These are phyloP conservation scores for Pyricularia pennisetigena DNA, from an alignment of 2,329 filamentous ascomycete genomes.

Conservation along the genomic window DNA sequence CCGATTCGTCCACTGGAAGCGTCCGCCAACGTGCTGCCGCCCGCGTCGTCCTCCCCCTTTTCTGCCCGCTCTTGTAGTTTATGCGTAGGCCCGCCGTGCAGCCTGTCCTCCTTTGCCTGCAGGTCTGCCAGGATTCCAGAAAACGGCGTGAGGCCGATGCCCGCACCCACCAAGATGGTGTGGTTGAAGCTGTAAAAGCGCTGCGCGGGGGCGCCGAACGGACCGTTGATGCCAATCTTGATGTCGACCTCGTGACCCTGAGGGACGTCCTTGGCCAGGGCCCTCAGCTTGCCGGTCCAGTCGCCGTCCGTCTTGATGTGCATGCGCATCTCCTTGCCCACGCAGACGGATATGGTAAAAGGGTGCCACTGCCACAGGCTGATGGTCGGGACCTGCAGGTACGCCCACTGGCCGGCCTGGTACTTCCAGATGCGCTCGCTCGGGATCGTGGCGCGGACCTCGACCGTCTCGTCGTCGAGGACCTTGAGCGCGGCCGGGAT, in stretches of 20 bases:
- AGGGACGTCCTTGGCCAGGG: slow-evolving; percentile 24
- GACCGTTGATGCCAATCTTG: slow-evolving; percentile 54
- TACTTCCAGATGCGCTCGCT: slow-evolving; percentile 39
- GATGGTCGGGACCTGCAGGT: slow-evolving; percentile 42
- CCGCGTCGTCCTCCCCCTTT: slow-evolving; percentile 5
- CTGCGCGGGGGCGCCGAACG: slow-evolving; percentile 77
- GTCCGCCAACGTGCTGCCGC: background rate
- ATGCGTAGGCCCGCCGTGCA: slow-evolving; percentile 17
- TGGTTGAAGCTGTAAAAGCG: slow-evolving; percentile 86
- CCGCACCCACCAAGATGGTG: slow-evolving; percentile 68
- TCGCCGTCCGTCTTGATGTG: slow-evolving; percentile 51
- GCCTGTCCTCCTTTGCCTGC: slow-evolving; percentile 32
- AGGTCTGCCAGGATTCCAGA: slow-evolving; percentile 60
- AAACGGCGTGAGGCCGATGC: slow-evolving; percentile 80
- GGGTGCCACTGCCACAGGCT: slow-evolving; percentile 50
- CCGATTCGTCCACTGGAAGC: background rate
- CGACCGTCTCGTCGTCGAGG: slow-evolving; percentile 42
- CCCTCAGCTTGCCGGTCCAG: slow-evolving; percentile 38
- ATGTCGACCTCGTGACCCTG: slow-evolving; percentile 23
- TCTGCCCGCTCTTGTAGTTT: slow-evolving; percentile 3
- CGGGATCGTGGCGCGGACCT: slow-evolving; percentile 36
- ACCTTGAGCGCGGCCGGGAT: slow-evolving; percentile 37
- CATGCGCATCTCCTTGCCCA: slow-evolving; percentile 38
- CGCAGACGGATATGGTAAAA: slow-evolving; percentile 47
- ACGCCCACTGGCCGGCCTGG: slow-evolving; percentile 46